Conservation (phyloP, 345 rosid species). For the Salix brachista region DNA sequence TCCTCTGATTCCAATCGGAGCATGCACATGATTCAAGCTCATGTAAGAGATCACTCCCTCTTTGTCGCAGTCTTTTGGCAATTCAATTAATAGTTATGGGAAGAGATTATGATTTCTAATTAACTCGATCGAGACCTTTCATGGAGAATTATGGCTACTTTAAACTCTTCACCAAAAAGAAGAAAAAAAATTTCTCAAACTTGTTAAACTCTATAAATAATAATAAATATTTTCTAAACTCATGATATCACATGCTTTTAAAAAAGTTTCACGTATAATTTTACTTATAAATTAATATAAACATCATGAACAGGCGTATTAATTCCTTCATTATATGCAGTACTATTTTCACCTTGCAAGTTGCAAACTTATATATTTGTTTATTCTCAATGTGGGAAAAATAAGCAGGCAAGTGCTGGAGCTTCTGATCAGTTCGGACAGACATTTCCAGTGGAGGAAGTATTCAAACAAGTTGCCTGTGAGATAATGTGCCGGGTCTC, state of each 20-base stretch:
- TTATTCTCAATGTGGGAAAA: not conserved
- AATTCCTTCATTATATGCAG: not conserved
- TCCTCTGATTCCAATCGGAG: conserved; percentile 35
- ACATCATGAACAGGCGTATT: not conserved
- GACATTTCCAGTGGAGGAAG: conserved; percentile 40
- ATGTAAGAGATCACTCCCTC: conserved; percentile 28
- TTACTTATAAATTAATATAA: not conserved
- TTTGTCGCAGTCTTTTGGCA: not conserved
- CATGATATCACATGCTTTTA: not conserved
- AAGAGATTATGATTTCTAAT: not conserved
- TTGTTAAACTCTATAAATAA: no score
- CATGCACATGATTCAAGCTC: conserved; percentile 57
- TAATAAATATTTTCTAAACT: no score
- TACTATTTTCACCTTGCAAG: not conserved
- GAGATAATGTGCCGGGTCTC: conserved; percentile 49
- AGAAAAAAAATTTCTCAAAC: not conserved
- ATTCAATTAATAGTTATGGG: not conserved
- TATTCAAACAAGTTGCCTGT: conserved; percentile 52
- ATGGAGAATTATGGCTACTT: not conserved
- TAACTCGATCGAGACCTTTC: not conserved
- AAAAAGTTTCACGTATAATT: not conserved
- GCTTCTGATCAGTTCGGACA: conserved; percentile 34
- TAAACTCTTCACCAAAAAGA: not conserved
- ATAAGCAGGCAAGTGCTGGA: conserved; percentile 28
- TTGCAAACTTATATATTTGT: not conserved